Evolutionary conservation across 106 monocot species (phyloP), one percentile per base, ranked within the genome.

Genomic region (Dioscorea zingiberensis): DNA sequence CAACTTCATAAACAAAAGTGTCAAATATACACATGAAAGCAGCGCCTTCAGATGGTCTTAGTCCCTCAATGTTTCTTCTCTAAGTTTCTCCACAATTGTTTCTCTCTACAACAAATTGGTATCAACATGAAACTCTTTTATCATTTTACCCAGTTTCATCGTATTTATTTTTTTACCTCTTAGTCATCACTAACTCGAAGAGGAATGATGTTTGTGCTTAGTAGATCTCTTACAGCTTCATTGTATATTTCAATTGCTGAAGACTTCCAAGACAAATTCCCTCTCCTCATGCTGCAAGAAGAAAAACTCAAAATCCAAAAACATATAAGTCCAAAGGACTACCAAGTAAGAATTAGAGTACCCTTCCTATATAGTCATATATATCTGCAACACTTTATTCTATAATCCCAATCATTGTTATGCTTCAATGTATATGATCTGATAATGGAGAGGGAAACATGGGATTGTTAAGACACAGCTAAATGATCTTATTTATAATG

Each of bases 231-330:
- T 30, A 89, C 89, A 24, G 79, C 72, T 71, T 89, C 89, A 47
- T 89, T 89, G 68, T 89, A 89, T 55, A 89, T 89, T 76, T 89
- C 89, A 75, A 89, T 74, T n/a, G 89, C 89, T 27, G 89, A 85
- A 48, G 85, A 82, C 67, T 80, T 89, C n/a, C 32, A 89, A 48
- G 32, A 73, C 38, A 71, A 85, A 89, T 48, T 76, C 77, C 55
- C 89, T 78, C 66, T 89, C 88, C 30, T 66, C 38, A 62, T 89
- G 84, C 88, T 89, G 81, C 61, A 68, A 58, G 65, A 71, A 49
- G 11, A 26, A 25, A 51, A 51, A 16, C 51, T 18, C 51, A 8
- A 8, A 19, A 51, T 4, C 3, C 2, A n/a, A 51, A 4, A 51
- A 51, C 15, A 19, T 23, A 28, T 21, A 68, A 21, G 29, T 18